phyloP scores from a whole-genome alignment of 140 eudicot genomes.

The Cichorium intybus region DNA sequence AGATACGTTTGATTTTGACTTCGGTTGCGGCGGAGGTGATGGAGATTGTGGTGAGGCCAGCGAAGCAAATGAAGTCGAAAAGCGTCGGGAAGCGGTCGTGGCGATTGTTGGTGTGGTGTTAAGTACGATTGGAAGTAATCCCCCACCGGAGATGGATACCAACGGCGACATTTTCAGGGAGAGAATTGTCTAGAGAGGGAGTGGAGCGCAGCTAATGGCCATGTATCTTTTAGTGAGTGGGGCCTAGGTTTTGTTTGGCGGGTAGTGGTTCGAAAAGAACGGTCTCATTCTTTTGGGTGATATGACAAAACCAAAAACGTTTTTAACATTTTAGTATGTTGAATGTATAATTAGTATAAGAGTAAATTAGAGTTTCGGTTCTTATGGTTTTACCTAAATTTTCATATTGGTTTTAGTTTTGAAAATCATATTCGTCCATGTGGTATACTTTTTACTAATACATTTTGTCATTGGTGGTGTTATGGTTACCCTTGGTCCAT shows the following conservation, averaged over 20 bases:
- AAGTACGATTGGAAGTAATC: slow-evolving; percentile 15
- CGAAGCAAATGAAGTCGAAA: slow-evolving; percentile 35
- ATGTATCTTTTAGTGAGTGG: slow-evolving; percentile 4
- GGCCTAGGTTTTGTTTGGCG: slow-evolving; percentile 19
- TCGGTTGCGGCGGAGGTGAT: slow-evolving; percentile 19
- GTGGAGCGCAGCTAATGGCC: not conserved
- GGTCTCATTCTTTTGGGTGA: slow-evolving; percentile 2
- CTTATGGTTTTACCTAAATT: too few species aligned
- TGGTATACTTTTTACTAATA: too few species aligned
- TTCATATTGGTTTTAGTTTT: too few species aligned
- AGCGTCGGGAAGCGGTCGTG: slow-evolving; percentile 14
- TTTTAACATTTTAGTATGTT: too few species aligned
- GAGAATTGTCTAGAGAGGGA: slow-evolving; percentile 1
- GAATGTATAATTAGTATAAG: too few species aligned
- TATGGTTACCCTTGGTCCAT: too few species aligned
- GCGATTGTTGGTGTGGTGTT: not conserved
- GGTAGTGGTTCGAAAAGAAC: slow-evolving; percentile 24
- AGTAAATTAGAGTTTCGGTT: too few species aligned
- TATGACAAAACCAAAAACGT: too few species aligned
- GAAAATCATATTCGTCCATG: too few species aligned
- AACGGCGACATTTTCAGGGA: slow-evolving; percentile 25
- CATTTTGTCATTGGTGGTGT: too few species aligned
- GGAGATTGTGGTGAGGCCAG: slow-evolving; percentile 43
- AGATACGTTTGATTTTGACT: slow-evolving; percentile 29
- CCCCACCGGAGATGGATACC: slow-evolving; percentile 18